Base-by-base conservation (phyloP, 176 grass and related monocot species). In the Musa schizocarpa region DNA sequence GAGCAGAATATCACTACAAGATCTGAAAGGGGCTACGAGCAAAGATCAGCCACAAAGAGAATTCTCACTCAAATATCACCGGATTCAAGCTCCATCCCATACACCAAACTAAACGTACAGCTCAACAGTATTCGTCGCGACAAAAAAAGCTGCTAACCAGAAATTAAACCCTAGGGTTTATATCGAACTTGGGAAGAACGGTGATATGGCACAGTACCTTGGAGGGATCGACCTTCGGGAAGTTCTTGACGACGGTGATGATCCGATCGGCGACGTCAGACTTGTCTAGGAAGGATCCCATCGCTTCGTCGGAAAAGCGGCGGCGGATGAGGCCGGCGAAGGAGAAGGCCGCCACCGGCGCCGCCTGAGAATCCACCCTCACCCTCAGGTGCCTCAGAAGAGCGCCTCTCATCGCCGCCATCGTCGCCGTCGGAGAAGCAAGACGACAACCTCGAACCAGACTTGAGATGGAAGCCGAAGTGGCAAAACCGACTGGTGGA, bases 221-320 rank as follows among this genome's bases (percentile, higher is more conserved):
- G 74, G 74, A 50, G 17, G 74, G 57, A 50, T 76, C 58, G 34
- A 76, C 74, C 58, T 76, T 76, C 43, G 49, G 74, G 57, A 76
- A 76, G 25, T 63, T 76, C 74, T 76, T 76, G 17, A 76, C 29
- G n/a, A 76, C 74, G n/a, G 56, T 63, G 17, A 76, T 76, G 58
- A 76, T 11, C 19, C 74, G 74, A 63, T 76, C 74, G 56, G 54
- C 13, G 10, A 76, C 74, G 57, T 76, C 74, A 1, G 74, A 76
- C 34, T 76, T 76, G 43, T 76, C 74, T 8, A 76, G 74, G 74
- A 76, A 76, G 56, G 74, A 51, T 26, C 57, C 43, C 58, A 21
- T 64, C 9, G n/a, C 57, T 11, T 76, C 74, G 9, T 76, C 57
- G 12, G 58, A 51, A 58, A 63, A 63, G 74, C 8, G 8, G n/a